Percentiles rank a stretch among this genome's conserved stretches.
These are phyloP conservation scores for Chrysopogon serrulatus DNA, from an alignment of 176 grass and related monocot genomes.

Conservation along the genomic window DNA sequence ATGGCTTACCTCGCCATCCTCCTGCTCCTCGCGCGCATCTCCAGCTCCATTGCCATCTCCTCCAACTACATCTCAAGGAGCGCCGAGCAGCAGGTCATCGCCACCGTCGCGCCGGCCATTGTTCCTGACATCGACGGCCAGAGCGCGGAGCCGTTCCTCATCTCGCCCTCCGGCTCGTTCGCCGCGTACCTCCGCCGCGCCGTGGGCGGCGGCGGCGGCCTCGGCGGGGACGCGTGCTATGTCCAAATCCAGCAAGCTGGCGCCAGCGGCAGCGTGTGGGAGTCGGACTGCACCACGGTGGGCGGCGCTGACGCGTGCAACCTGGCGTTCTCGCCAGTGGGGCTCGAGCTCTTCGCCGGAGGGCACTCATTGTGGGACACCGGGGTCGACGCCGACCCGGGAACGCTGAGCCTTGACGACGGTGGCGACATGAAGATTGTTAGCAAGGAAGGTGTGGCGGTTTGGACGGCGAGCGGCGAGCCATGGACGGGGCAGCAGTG, in stretches of 20 bases:
- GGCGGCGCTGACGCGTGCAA: conserved; percentile 39
- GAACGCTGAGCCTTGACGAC: conserved; percentile 37
- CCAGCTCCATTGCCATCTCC: conserved; percentile 13
- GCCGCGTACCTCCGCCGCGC: conserved; percentile 43
- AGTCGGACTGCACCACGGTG: conserved; percentile 47
- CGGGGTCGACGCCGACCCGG: conserved; percentile 21
- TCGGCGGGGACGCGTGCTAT: conserved; percentile 33
- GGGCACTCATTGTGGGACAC: conserved; percentile 56
- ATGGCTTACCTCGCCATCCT: conserved; percentile 37
- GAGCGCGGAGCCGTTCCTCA: conserved; percentile 36
- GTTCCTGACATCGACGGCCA: conserved; percentile 26
- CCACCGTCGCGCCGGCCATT: conserved; percentile 15
- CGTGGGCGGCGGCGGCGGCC: not conserved
- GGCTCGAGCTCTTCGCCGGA: conserved; percentile 55
- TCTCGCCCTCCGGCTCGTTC: conserved; percentile 35
- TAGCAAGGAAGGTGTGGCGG: conserved; percentile 28
- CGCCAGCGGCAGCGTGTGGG: conserved; percentile 26
- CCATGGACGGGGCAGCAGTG: conserved; percentile 40
- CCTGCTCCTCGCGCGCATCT: conserved; percentile 22
- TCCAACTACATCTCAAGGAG: conserved; percentile 41
- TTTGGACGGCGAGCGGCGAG: conserved; percentile 43
- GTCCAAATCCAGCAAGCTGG: conserved; percentile 27
- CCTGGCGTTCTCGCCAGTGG: conserved; percentile 41
- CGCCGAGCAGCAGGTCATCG: conserved; percentile 43
- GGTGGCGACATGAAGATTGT: conserved; percentile 40